Percentiles rank a stretch among this genome's conserved stretches.
Evolutionary conservation across 495 filamentous ascomycete genomes (phyloP).

Genomic region (Barbatosphaeria neglecta): DNA sequence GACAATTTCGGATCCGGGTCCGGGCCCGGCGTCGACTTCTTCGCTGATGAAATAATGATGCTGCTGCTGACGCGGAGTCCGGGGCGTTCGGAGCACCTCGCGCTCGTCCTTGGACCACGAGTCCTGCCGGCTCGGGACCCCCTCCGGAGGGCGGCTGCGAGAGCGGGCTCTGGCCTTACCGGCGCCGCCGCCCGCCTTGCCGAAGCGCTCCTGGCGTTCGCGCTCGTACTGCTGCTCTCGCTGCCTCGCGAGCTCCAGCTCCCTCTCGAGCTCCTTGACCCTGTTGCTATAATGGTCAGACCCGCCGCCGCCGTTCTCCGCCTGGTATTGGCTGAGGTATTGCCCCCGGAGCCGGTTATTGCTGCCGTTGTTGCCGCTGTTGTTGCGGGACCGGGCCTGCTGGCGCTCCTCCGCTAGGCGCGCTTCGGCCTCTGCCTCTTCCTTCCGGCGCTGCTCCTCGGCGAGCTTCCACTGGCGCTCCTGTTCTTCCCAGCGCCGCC

Average conservation of each 20-base stretch:
- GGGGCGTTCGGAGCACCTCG: slow-evolving; percentile 59
- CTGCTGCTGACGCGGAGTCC: slow-evolving; percentile 46
- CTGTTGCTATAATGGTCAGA: slow-evolving; percentile 34
- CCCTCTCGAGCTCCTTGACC: slow-evolving; percentile 71
- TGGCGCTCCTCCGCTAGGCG: slow-evolving; percentile 55
- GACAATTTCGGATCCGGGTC: too few species aligned
- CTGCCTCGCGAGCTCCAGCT: slow-evolving; percentile 75
- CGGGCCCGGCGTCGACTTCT: slow-evolving; percentile 7
- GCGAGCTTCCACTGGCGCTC: slow-evolving; percentile 71
- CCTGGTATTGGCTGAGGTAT: slow-evolving; percentile 77
- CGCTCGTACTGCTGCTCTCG: slow-evolving; percentile 75
- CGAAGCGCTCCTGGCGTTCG: slow-evolving; percentile 55
- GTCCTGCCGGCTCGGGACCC: slow-evolving; percentile 47
- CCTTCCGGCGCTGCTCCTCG: slow-evolving; percentile 60
- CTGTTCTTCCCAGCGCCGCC: slow-evolving; percentile 71
- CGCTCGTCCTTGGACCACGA: slow-evolving; percentile 63
- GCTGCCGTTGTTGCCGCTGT: slow-evolving; percentile 36
- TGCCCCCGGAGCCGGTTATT: slow-evolving; percentile 68
- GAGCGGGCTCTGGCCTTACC: slow-evolving; percentile 30
- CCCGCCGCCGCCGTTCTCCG: slow-evolving; percentile 26
- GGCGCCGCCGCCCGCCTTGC: slow-evolving; percentile 28
- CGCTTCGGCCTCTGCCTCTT: slow-evolving; percentile 62
- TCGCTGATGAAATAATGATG: slow-evolving; percentile 14
- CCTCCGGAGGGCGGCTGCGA: slow-evolving; percentile 35
- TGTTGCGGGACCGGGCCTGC: slow-evolving; percentile 14